These are phyloP conservation scores for Hypoxylon intermedium DNA, from an alignment of 495 filamentous ascomycete genomes.

Conservation along the genomic window DNA sequence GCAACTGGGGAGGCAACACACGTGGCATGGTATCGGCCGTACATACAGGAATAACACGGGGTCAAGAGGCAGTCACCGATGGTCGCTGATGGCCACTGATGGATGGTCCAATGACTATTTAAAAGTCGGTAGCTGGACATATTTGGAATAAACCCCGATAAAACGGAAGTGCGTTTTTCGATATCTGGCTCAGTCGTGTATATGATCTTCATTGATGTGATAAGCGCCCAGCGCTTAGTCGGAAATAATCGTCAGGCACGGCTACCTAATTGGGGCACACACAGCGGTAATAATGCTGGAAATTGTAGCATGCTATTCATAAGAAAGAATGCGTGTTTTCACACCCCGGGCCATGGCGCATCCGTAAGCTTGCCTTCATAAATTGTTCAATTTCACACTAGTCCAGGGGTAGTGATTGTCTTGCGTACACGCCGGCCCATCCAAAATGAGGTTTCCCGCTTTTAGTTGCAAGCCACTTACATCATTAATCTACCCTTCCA, in stretches of 20 bases:
- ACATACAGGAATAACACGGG: constrained; percentile 31
- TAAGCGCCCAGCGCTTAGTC: constrained; percentile 12
- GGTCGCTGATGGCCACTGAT: constrained; percentile 18
- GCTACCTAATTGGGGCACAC: constrained; percentile 16
- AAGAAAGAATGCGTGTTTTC: neutral
- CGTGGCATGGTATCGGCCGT: constrained; percentile 17
- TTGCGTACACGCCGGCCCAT: constrained; percentile 17
- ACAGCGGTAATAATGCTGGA: constrained; percentile 12
- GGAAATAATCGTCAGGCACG: constrained; percentile 30
- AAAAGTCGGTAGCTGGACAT: constrained; percentile 19
- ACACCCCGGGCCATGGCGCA: neutral
- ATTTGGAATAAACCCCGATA: constrained; percentile 28
- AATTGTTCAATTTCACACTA: constrained; percentile 19
- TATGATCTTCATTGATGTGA: constrained; percentile 2
- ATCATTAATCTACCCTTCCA: constrained; percentile 11
- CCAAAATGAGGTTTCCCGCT: constrained; percentile 28
- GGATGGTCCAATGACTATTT: constrained; percentile 9
- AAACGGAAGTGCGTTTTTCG: constrained; percentile 9
- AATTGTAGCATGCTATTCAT: constrained; percentile 1
- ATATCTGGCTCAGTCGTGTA: constrained; percentile 1
- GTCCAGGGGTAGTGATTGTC: constrained; percentile 18
- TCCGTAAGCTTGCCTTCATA: neutral
- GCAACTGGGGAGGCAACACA: constrained; percentile 1
- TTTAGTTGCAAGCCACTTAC: constrained; percentile 31
- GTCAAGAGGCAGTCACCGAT: constrained; percentile 12